Base-by-base conservation (phyloP, 1,284 basidiomycete genomes). In the Boletus hoseneyae region DNA sequence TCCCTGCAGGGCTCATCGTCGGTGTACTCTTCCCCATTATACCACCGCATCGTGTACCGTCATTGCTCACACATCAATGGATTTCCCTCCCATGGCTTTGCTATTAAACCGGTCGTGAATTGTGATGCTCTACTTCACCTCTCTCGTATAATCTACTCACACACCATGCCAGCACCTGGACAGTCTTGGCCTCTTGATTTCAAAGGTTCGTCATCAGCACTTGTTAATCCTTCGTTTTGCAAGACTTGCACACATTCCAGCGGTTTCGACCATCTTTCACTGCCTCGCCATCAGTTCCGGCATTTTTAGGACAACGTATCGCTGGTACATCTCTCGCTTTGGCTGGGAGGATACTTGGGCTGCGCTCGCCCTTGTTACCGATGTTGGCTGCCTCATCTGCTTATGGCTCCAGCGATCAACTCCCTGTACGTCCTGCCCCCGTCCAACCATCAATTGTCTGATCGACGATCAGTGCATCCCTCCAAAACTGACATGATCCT, bases 281-380 rank as follows among this genome's bases (percentile, higher is more conserved):
- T 2, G 15, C 23, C 8, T 58, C 32, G 47, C 48, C 37, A 47
- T 62, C 23, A 2, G 7, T n/a, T 46, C 58, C 13, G 56, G 55
- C 16, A 33, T 58, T 32, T 60, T 63, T 13, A 56, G 60, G 43
- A n/a, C 32, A 15, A 18, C 29, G 0, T 60, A 55, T 46, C 55
- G 58, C 29, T 58, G 35, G 30, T 32, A 48, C 19, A 50, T 47
- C 27, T 56, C 50, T 21, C 58, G 50, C 25, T 58, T 56, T 40
- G 52, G 55, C 9, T 59, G 58, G 50, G 58, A 63, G 1, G 51
- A 62, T 36, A 15, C 27, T 3, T 60, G 55, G 56, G 60, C 58
- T 33, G 10, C 40, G 7, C 25, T 62, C 23, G 59, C 61, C 11
- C 48, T 60, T 49, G 19, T 58, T 4, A 42, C 48, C 15, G 60